Conservation (phyloP, 139 green algal genomes). For the Auxenochlorella pyrenoidosa region DNA sequence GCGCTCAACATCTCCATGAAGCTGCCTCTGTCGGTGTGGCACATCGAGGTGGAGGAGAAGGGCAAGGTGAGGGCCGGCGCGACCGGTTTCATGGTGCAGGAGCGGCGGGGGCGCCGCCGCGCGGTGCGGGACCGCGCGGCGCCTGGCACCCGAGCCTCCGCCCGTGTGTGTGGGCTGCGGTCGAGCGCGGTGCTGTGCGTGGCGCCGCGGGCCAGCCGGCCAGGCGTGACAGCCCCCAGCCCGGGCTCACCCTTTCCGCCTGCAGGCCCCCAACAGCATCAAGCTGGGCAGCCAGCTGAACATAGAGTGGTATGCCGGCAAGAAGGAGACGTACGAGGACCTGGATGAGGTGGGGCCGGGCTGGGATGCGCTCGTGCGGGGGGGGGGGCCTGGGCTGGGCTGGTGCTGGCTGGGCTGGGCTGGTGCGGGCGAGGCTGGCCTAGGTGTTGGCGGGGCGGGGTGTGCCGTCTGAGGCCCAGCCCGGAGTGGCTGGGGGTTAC, state of each 20-base stretch:
- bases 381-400: background rate
- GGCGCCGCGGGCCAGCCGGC: too few species aligned
- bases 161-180: background rate
- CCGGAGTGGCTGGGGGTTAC: too few species aligned
- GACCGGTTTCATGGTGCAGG: background rate
- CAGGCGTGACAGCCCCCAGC: too few species aligned
- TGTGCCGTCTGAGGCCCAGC: too few species aligned
- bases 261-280: background rate
- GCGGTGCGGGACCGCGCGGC: background rate
- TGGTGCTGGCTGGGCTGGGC: background rate
- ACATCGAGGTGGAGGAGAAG: conserved; percentile 68
- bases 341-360: conserved; percentile 72
- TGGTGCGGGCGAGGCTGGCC: background rate
- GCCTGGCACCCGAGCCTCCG: background rate
- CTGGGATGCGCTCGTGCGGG: background rate
- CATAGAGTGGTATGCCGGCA: background rate
- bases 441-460: too few species aligned
- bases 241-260: background rate
- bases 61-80: conserved; percentile 52
- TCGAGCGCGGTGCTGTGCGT: background rate
- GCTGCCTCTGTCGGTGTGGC: conserved; percentile 45
- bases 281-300: conserved; percentile 31
- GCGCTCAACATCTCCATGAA: background rate
- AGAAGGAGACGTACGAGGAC: conserved; percentile 74
- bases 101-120: too few species aligned